These are phyloP conservation scores for Saksenaea oblongispora DNA, from an alignment of 371 early-diverging fungal genomes.

Conservation along the genomic window DNA sequence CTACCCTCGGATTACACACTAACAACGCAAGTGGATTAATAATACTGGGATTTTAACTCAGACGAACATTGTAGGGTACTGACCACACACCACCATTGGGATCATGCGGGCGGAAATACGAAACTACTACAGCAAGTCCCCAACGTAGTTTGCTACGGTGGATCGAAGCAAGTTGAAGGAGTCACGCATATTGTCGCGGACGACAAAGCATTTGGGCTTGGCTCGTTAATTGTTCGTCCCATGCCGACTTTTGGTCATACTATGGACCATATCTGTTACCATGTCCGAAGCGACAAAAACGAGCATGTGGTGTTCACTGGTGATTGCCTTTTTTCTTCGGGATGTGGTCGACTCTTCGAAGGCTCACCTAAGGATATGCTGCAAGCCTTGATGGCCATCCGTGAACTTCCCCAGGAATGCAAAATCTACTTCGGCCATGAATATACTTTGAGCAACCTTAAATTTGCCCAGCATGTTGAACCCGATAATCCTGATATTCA, in stretches of 20 bases:
- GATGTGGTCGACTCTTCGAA: slow-evolving; percentile 95
- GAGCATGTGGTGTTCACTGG: slow-evolving; percentile 37
- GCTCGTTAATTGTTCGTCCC: slow-evolving; percentile 56
- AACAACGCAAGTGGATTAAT: slow-evolving; percentile 27
- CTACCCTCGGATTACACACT: slow-evolving; percentile 35
- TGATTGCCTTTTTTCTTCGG: slow-evolving; percentile 49
- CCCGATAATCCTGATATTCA: slow-evolving; percentile 40
- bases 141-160: slow-evolving; percentile 21
- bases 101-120: slow-evolving; percentile 83
- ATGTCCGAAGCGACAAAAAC: slow-evolving; percentile 50
- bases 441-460: slow-evolving; percentile 77
- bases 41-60: neutral
- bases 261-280: slow-evolving; percentile 80
- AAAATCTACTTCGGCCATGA: slow-evolving; percentile 93
- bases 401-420: slow-evolving; percentile 81
- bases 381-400: slow-evolving; percentile 62
- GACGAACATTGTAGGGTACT: slow-evolving; percentile 40
- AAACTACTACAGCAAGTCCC: slow-evolving; percentile 29
- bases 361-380: slow-evolving; percentile 87
- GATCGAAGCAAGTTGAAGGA: slow-evolving; percentile 26
- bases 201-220: slow-evolving; percentile 55
- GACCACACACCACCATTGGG: slow-evolving; percentile 85
- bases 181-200: slow-evolving; percentile 13
- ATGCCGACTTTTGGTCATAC: slow-evolving; percentile 83
- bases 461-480: slow-evolving; percentile 45